Evolutionary conservation across 306 rosid genomes (phyloP).

Genomic region (Canavalia ensiformis): DNA sequence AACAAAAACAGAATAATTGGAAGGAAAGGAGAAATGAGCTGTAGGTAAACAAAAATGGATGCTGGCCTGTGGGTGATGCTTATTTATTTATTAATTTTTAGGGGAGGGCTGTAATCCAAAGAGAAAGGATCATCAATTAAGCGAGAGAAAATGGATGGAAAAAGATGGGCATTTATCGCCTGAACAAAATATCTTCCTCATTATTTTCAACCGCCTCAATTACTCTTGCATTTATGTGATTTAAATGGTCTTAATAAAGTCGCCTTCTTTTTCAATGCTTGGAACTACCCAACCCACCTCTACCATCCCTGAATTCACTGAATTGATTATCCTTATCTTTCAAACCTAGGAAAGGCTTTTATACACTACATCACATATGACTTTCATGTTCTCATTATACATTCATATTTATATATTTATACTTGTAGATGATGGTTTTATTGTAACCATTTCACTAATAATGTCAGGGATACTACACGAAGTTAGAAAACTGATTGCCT

Average conservation of each 20-base stretch:
- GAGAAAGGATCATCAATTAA: constrained; percentile 28
- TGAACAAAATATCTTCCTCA: constrained; percentile 67
- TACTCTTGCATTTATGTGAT: constrained; percentile 85
- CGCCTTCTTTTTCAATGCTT: constrained; percentile 67
- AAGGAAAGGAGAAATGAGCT: constrained; percentile 3
- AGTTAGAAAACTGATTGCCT: background rate
- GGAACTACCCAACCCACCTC: constrained; percentile 75
- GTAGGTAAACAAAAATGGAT: constrained; percentile 39
- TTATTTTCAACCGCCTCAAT: constrained; percentile 83
- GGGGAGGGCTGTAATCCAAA: constrained; percentile 13
- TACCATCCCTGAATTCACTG: constrained; percentile 52
- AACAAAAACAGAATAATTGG: background rate
- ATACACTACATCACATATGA: constrained; percentile 19
- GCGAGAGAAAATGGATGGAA: constrained; percentile 31
- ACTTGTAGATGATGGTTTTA: constrained; percentile 22
- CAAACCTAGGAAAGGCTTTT: constrained; percentile 31
- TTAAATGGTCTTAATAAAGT: constrained; percentile 72
- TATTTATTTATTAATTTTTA: constrained; percentile 10
- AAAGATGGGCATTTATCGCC: constrained; percentile 65
- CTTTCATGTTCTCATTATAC: constrained; percentile 45
- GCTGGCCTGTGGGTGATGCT: constrained; percentile 47
- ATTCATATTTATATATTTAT: background rate
- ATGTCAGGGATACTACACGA: background rate
- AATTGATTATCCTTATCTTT: constrained; percentile 48
- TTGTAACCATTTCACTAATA: background rate